Base-by-base conservation (phyloP, 306 rosid genomes). In the Dalbergia cultrata region DNA sequence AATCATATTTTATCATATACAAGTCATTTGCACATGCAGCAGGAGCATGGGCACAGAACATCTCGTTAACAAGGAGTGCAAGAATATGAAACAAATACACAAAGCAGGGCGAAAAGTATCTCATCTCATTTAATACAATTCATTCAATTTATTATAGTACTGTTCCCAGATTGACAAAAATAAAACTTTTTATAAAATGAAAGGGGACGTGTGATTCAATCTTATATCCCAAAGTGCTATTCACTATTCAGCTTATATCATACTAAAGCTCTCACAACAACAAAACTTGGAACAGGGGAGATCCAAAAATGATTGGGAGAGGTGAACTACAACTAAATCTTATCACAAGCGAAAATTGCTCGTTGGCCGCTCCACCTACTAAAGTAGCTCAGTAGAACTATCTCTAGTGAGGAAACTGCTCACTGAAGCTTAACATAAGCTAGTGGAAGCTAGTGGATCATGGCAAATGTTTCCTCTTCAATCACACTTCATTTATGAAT, bases 311-410 rank as follows among this genome's bases (percentile, higher is more conserved):
- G 14, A 67, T 26, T 13, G 62, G 76, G 63, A 33, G 37, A 19
- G 18, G 21, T 1, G 16, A 17, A 77, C 13, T 54, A 67, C 50
- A 18, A 19, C 75, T 67, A 72, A 84, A 53, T 45, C 58, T 56
- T 19, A 50, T 52, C 50, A 77, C 65, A 67, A 65, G 77, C 82
- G 58, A 80, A 39, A 70, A 57, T 70, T 80, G 81, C 56, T 45
- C 11, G 31, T 33, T 70, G 80, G 53, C 19, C 54, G 45, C 76
- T 33, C 11, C 74, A 17, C 43, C 60, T 49, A 35, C 8, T 14
- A 12, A 56, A 52, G 35, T 14, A 67, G 47, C 33, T 18, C 21
- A 26, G 77, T 53, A 65, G 67, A 79, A 75, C 70, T 72, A 84
- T 39, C 43, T 47, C 5, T 68, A 54, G 43, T 3, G 49, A 76